phyloP scores from a whole-genome alignment of 768 basidiomycete genomes.

The Termitomyces sp. region DNA sequence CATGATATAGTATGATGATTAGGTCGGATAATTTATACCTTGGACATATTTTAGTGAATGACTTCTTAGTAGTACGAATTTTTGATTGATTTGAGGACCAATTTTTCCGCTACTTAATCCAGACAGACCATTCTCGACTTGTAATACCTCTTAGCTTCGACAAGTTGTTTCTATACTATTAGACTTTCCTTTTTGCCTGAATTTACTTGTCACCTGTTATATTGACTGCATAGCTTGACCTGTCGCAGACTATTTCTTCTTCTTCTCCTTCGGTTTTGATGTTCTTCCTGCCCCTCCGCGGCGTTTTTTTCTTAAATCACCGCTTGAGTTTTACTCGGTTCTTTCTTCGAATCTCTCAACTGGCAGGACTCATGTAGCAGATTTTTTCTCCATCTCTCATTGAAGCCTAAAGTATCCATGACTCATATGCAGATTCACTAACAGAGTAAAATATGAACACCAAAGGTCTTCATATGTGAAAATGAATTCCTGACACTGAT shows the following conservation, averaged over 20 bases:
- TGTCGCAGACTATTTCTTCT: not conserved
- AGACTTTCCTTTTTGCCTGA: too few relatives aligned
- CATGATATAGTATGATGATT: not conserved
- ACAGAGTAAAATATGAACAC: not conserved
- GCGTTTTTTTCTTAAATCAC: not conserved
- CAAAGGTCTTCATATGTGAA: not conserved
- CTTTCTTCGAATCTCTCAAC: not conserved
- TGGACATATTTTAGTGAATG: not conserved
- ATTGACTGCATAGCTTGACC: not conserved
- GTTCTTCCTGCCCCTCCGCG: not conserved
- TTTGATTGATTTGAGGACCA: not conserved
- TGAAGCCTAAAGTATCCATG: not conserved
- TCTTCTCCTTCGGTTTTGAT: not conserved
- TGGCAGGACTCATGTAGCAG: not conserved
- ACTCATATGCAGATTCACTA: too few relatives aligned
- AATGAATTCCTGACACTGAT: not conserved
- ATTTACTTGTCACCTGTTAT: too few relatives aligned
- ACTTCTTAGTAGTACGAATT: not conserved
- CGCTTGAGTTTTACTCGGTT: not conserved
- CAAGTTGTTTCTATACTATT: not conserved
- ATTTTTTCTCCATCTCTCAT: not conserved
- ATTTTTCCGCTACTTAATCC: constrained; percentile 14
- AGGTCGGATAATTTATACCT: not conserved
- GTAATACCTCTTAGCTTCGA: not conserved
- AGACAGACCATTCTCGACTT: not conserved